Evolutionary conservation across 768 basidiomycete species (phyloP), one percentile per base, ranked within the genome.

Genomic region (Serendipita sp.): DNA sequence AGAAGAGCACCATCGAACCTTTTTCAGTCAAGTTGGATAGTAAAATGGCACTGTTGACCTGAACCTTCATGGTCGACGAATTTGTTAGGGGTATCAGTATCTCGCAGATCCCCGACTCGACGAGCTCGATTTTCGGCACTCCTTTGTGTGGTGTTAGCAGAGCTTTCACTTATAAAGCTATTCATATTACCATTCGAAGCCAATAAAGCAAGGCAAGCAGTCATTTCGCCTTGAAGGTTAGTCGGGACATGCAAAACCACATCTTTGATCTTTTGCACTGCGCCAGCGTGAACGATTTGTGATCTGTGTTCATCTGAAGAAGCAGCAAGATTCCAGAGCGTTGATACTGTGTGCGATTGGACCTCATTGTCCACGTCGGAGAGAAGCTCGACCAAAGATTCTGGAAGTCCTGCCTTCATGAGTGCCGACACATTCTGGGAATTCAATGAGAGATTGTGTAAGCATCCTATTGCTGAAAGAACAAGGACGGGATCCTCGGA

Each of bases 291-390:
- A 61, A 99, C 94, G 62, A 99, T 98, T 5, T 94, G 92, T 38
- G 88, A 81, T 77, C 98, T 98, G 77, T 98, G 98, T 79, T 93
- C 90, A 77, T 98, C 94, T 34, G 88, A 90, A 69, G 89, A 92
- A 2, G 96, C 96, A 1, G 96, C 96, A 16, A 99, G 80, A 71
- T 99, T 99, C 16, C 96, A 82, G 48, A 99, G 77, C 0, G 96
- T 99, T 13, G 92, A 95, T 67, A 99, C 98, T n/a, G 95, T 96
- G 69, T 99, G 96, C 70, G 96, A 98, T 71, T 99, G 96, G 24
- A 99, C 96, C 75, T 99, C 96, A 70, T 98, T 98, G 73, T 99
- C 96, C 72, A 96, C 96, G 77, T 97, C 97, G 1, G 93, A 90
- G 22, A 99, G 78, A 33, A 99, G 80, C 70, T 91, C 92, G 72